Evolutionary conservation across 1,139 yeast species (phyloP).

Genomic region (Meyerozyma elateridarum): DNA sequence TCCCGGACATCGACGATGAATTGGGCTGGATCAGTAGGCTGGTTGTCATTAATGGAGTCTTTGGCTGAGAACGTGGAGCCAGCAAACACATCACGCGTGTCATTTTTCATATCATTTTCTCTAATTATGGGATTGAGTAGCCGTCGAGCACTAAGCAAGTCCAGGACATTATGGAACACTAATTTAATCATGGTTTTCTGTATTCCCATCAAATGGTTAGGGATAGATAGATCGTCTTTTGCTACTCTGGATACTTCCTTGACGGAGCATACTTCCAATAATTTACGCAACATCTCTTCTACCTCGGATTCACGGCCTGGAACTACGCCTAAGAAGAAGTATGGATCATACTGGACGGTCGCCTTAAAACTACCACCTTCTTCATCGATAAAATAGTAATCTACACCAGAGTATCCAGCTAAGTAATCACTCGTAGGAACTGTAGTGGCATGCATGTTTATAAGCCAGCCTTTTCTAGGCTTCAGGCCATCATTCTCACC

Average conservation of each 20-base stretch:
- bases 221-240: conserved; percentile 75
- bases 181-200: conserved; percentile 61
- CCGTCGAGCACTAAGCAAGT: conserved; percentile 71
- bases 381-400: conserved; percentile 91
- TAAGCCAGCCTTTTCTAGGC: conserved; percentile 82
- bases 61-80: conserved; percentile 43
- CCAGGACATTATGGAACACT: conserved; percentile 69
- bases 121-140: conserved; percentile 63
- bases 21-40: conserved; percentile 52
- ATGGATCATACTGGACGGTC: conserved; percentile 80
- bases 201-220: conserved; percentile 84
- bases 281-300: conserved; percentile 75
- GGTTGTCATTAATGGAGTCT: conserved; percentile 16
- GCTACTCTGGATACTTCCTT: conserved; percentile 51
- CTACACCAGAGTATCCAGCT: conserved; percentile 72
- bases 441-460: conserved; percentile 77
- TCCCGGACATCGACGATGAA: conserved; percentile 79
- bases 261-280: conserved; percentile 54
- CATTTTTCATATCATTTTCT: conserved; percentile 60
- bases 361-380: conserved; percentile 96
- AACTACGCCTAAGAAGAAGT: conserved; percentile 69
- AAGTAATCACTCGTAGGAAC: conserved; percentile 51
- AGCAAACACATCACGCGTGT: conserved; percentile 67
- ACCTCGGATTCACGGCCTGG: conserved; percentile 72
- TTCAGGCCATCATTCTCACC: conserved; percentile 46